Conservation (phyloP, 108 stramenopile genomes). For the Nannochloropsis salina region DNA sequence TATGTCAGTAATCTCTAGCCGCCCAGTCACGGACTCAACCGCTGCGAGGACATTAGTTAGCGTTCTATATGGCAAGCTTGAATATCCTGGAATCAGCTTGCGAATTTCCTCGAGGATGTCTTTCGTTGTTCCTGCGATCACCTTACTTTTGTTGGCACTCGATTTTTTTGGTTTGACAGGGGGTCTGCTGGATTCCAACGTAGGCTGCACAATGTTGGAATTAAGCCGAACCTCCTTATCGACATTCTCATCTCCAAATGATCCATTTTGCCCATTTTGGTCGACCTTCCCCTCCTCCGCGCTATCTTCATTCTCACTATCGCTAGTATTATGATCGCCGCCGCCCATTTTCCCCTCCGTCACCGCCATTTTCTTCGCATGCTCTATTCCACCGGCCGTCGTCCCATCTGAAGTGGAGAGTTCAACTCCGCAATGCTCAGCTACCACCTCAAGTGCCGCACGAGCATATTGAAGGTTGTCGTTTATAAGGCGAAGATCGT, state of each 20-base stretch:
- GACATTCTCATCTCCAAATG: constrained; percentile 23
- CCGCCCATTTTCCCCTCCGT: not conserved
- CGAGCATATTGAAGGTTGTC: no score
- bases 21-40: not conserved
- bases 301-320: not conserved
- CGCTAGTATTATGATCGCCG: not conserved
- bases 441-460: no score
- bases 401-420: not conserved
- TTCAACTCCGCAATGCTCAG: no score
- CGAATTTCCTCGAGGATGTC: not conserved
- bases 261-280: not conserved
- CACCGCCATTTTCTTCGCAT: not conserved
- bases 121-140: not conserved
- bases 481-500: not conserved
- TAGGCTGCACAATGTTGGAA: not conserved
- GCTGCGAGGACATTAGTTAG: not conserved
- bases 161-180: not conserved
- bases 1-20: constrained; percentile 1
- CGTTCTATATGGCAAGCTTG: not conserved
- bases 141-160: constrained; percentile 1
- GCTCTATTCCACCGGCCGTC: not conserved
- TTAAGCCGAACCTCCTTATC: not conserved
- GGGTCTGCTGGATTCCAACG: constrained; percentile 15
- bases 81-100: not conserved
- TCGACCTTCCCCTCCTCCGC: constrained; percentile 22